Percentiles rank a stretch among this genome's conserved stretches.
These are phyloP conservation scores for Venturia asperata DNA, from an alignment of 2,329 filamentous ascomycete species.

Conservation along the genomic window DNA sequence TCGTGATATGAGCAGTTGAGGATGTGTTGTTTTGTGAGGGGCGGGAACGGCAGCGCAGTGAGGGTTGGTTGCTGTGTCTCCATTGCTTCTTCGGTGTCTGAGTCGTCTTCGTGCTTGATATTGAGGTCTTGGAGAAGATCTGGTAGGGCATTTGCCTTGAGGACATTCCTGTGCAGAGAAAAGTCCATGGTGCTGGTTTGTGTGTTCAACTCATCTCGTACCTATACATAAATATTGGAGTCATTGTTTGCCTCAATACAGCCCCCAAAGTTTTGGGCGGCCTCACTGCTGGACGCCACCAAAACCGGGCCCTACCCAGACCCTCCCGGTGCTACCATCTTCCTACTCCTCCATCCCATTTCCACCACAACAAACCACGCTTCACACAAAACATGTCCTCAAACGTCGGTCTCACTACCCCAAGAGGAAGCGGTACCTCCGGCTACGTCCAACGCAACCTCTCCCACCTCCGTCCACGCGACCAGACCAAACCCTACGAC, in stretches of 20 bases:
- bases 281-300: background rate
- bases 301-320: background rate
- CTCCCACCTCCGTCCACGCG: slow-evolving; percentile 78
- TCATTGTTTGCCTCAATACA: background rate
- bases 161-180: slow-evolving; percentile 9
- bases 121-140: background rate
- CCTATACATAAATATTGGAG: background rate
- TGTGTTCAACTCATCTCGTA: background rate
- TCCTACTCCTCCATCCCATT: background rate
- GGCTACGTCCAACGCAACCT: slow-evolving; percentile 97
- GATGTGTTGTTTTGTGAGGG: slow-evolving; percentile 78
- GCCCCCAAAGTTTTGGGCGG: slow-evolving; percentile 7
- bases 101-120: slow-evolving; percentile 13
- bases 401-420: slow-evolving; percentile 92
- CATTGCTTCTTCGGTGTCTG: slow-evolving; percentile 8
- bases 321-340: too few relatives aligned
- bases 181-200: slow-evolving; percentile 1
- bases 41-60: slow-evolving; percentile 62
- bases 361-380: background rate
- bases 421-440: slow-evolving; percentile 89
- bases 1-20: slow-evolving; percentile 88
- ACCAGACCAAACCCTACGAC: slow-evolving; percentile 63
- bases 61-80: slow-evolving; percentile 20
- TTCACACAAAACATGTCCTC: slow-evolving; percentile 63
- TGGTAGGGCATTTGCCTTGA: slow-evolving; percentile 2